These are phyloP conservation scores for Debaryomycetaceae sp. DNA, from an alignment of 1,139 yeast genomes.

Conservation along the genomic window DNA sequence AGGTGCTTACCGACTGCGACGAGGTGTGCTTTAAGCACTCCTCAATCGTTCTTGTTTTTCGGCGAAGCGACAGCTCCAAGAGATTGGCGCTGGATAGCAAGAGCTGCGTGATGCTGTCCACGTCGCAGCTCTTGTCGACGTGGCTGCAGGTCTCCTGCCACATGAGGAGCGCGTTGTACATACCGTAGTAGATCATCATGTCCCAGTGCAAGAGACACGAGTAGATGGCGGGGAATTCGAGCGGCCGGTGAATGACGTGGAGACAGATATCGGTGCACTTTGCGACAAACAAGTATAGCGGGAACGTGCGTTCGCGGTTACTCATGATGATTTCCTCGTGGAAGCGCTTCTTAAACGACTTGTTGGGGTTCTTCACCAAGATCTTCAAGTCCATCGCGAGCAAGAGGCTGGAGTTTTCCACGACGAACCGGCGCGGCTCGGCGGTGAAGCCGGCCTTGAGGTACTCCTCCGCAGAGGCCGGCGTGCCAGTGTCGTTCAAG, in stretches of 20 bases:
- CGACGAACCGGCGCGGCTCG: slow-evolving; percentile 31
- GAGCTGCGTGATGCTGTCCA: slow-evolving; percentile 36
- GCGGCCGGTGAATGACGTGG: slow-evolving; percentile 23
- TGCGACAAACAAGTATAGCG: slow-evolving; percentile 26
- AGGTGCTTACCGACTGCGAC: slow-evolving; percentile 32
- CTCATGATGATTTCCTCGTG: slow-evolving; percentile 48
- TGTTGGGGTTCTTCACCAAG: slow-evolving; percentile 44
- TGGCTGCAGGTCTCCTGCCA: slow-evolving; percentile 65
- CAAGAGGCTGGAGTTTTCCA: slow-evolving; percentile 29
- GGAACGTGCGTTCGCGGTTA: slow-evolving; percentile 34
- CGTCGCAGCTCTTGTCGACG: slow-evolving; percentile 30
- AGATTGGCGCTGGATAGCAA: slow-evolving; percentile 19
- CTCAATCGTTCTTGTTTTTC: slow-evolving; percentile 21
- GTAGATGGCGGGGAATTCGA: slow-evolving; percentile 26
- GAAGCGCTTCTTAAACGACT: slow-evolving; percentile 45
- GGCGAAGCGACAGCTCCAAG: slow-evolving; percentile 19
- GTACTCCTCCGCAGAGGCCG: slow-evolving; percentile 36
- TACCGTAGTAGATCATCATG: slow-evolving; percentile 42
- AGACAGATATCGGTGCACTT: slow-evolving; percentile 30
- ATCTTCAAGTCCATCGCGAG: slow-evolving; percentile 41
- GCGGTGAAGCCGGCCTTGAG: slow-evolving; percentile 38
- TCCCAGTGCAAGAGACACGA: slow-evolving; percentile 45
- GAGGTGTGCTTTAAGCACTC: slow-evolving; percentile 36
- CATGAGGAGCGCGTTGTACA: slow-evolving; percentile 46
- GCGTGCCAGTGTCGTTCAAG: slow-evolving; percentile 34